A percentile compares a stretch with the other conserved stretches of the same genome.
These are phyloP conservation scores for Lasiodiplodia theobromae DNA, from an alignment of 2,329 filamentous ascomycete genomes.

Conservation along the genomic window DNA sequence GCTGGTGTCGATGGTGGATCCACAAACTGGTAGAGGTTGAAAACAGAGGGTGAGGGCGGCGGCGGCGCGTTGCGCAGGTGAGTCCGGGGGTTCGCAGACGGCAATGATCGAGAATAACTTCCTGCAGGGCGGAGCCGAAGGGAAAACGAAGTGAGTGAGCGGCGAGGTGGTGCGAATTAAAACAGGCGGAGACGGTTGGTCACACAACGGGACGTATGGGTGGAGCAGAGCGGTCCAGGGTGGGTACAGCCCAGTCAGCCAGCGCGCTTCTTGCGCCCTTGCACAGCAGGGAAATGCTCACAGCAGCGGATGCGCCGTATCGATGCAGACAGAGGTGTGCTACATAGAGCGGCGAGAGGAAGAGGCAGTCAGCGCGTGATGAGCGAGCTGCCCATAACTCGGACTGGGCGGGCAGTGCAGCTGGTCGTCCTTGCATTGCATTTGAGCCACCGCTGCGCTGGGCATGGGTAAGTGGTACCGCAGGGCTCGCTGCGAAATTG, in stretches of 20 bases:
- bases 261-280: conserved; percentile 15
- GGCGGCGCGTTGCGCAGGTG: conserved; percentile 9
- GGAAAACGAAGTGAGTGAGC: conserved; percentile 10
- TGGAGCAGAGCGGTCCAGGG: conserved; percentile 11
- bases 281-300: conserved; percentile 20
- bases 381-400: conserved; percentile 10
- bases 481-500: conserved; percentile 22
- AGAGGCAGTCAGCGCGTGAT: conserved; percentile 20
- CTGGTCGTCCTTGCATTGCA: conserved; percentile 30
- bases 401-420: conserved; percentile 1
- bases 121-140: conserved; percentile 23
- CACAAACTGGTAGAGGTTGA: background rate
- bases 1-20: background rate
- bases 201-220: conserved; percentile 17
- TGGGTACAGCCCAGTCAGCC: conserved; percentile 5
- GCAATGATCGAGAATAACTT: conserved; percentile 5
- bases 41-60: background rate
- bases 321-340: conserved; percentile 6
- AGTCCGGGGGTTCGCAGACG: conserved; percentile 14
- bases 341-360: conserved; percentile 1
- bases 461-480: conserved; percentile 23
- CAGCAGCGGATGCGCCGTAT: conserved; percentile 4
- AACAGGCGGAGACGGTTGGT: conserved; percentile 23
- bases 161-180: conserved; percentile 28
- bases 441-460: conserved; percentile 18